Conservation (phyloP, 169 alveolate species). For the Eimeria maxima region DNA sequence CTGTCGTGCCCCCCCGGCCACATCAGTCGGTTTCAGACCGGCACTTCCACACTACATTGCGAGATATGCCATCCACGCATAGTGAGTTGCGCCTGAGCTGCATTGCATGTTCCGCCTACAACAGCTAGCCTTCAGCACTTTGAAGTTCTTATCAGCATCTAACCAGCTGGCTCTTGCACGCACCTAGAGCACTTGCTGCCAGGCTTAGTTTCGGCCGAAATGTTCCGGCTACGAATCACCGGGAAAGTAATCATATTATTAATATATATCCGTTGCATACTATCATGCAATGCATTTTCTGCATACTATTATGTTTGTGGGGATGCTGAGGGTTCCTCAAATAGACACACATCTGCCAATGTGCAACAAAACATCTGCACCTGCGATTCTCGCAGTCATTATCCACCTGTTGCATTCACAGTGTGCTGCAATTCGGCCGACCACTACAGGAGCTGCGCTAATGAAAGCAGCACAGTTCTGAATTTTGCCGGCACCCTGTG, state of each 20-base stretch:
- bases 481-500: not conserved
- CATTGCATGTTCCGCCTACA: not conserved
- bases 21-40: not conserved
- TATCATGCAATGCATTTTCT: too few species aligned
- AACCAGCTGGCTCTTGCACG: not conserved
- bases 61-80: conserved; percentile 21
- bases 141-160: not conserved
- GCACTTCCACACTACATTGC: conserved; percentile 28
- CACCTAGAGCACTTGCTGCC: not conserved
- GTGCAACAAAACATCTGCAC: not conserved
- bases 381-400: not conserved
- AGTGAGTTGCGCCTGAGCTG: not conserved
- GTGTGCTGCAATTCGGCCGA: not conserved
- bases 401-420: not conserved
- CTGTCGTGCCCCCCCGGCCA: not conserved
- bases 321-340: not conserved
- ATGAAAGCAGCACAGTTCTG: not conserved
- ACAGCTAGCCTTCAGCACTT: not conserved
- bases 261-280: too few species aligned
- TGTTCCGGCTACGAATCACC: not conserved
- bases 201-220: not conserved
- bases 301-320: too few species aligned
- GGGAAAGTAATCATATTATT: not conserved
- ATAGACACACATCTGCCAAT: not conserved
- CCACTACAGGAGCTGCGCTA: not conserved